Evolutionary conservation across 2,329 filamentous ascomycete species (phyloP).

Genomic region (Escovopsis sp.): DNA sequence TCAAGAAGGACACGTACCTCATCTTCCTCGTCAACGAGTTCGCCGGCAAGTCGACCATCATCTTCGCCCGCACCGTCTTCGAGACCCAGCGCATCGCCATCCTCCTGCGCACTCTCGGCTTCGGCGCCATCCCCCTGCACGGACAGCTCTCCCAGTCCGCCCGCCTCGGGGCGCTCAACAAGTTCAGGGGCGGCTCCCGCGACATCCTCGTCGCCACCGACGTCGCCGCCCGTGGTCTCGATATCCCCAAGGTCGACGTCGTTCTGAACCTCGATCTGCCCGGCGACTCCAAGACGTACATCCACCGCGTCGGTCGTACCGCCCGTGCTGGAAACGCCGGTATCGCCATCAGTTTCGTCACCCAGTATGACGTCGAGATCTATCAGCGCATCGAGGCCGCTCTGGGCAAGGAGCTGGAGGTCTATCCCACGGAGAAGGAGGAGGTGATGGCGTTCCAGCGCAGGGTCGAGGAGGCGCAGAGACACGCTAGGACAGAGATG

Average conservation of each 20-base stretch:
- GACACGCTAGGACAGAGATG: constrained; percentile 66
- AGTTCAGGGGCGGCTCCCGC: constrained; percentile 68
- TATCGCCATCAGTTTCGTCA: constrained; percentile 66
- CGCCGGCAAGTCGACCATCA: constrained; percentile 70
- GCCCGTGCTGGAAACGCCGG: constrained; percentile 77
- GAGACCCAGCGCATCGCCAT: constrained; percentile 80
- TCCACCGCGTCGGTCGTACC: constrained; percentile 79
- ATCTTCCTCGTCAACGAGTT: constrained; percentile 78
- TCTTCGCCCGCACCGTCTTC: constrained; percentile 85
- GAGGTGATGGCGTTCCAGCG: constrained; percentile 72
- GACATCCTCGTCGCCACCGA: constrained; percentile 87
- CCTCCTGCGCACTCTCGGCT: constrained; percentile 68
- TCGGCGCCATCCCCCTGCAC: constrained; percentile 83
- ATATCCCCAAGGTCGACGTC: constrained; percentile 82
- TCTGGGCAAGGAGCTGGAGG: constrained; percentile 59
- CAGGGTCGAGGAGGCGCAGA: constrained; percentile 70
- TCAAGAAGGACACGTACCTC: constrained; percentile 80
- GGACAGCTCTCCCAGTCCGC: constrained; percentile 81
- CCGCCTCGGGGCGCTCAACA: constrained; percentile 74
- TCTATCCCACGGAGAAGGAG: constrained; percentile 59
- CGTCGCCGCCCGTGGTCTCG: constrained; percentile 82
- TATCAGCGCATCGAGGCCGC: constrained; percentile 71
- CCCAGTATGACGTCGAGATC: constrained; percentile 75
- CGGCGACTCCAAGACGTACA: constrained; percentile 75
- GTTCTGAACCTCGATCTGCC: constrained; percentile 80